Base-by-base conservation (phyloP, 2,329 filamentous ascomycete species). In the Monilinia vaccinii-corymbosi region DNA sequence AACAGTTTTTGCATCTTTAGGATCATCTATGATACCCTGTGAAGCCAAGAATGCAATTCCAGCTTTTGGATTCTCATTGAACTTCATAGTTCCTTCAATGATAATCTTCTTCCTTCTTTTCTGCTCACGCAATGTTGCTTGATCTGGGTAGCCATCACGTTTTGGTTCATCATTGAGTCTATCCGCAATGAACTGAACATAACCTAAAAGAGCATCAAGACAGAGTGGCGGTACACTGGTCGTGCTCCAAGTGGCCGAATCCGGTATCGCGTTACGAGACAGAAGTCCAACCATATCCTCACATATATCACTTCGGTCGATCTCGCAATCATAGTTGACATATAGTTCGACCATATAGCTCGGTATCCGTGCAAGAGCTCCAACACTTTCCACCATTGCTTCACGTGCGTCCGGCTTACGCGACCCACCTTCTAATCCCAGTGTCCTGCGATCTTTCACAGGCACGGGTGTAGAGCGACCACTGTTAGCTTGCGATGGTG, bases 161-260 rank as follows among this genome's bases (percentile, higher is more conserved):
- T 76, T 72, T 0, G 89, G 84, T 31, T 83, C 77, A 57, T 94
- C 83, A 55, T 95, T 83, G 21, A 97, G 76, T 59, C 94, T 83
- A 71, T 96, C 91, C 1, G 91, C 88, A 65, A 99, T 87, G 65
- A 91, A 96, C 70, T 97, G 92, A 38, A 99, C 84, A 68, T 92
- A 97, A 18, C 91, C 87, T 28, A 99, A 79, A 13, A 99, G 78
- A 11, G 94, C 91, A 75, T 99, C 94, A 25, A 99, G 79, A 69
- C 94, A 99, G 3, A 99, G 77, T 0, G 94, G 94, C 18, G 94
- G 94, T 1, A 99, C 95, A 71, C 96, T 99, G 6, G 93, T 97
- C 13, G 94, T 99, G 73, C 95, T 99, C 94, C 94, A 99, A 7
- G 92, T 97, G 7, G 93, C 94, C 10, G 94, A 96, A 72, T 99